These are phyloP conservation scores for Spiromastix sp. DNA, from an alignment of 2,329 filamentous ascomycete genomes.

Conservation along the genomic window DNA sequence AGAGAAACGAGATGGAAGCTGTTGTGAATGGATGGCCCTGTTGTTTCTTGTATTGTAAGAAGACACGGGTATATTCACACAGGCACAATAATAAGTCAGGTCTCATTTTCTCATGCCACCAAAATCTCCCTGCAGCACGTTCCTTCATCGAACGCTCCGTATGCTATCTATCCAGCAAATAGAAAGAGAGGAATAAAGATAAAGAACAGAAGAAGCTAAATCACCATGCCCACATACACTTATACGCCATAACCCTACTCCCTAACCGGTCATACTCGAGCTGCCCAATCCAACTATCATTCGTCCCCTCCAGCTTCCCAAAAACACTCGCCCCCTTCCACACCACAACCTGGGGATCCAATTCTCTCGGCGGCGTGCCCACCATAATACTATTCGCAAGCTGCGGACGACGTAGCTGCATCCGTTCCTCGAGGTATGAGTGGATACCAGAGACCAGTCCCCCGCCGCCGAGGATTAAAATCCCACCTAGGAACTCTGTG, in stretches of 20 bases:
- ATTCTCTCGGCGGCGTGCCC: slow-evolving; percentile 67
- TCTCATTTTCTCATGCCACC: too few species aligned
- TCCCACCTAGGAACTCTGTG: slow-evolving; percentile 76
- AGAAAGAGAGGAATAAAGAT: too few species aligned
- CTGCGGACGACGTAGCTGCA: slow-evolving; percentile 55
- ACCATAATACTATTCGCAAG: slow-evolving; percentile 58
- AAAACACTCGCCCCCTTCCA: slow-evolving; percentile 99
- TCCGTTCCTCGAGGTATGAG: slow-evolving; percentile 69
- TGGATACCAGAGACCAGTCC: slow-evolving; percentile 72
- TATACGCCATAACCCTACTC: slow-evolving; percentile 71
- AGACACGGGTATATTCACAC: too few species aligned
- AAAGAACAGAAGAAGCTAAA: slow-evolving; percentile 6
- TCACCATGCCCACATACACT: slow-evolving; percentile 55
- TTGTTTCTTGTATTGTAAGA: too few species aligned
- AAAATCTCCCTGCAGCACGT: too few species aligned
- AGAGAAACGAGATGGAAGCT: too few species aligned
- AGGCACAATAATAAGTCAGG: too few species aligned
- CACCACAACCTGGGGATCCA: slow-evolving; percentile 92
- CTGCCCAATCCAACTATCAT: slow-evolving; percentile 88
- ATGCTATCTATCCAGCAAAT: too few species aligned
- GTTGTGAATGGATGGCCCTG: too few species aligned
- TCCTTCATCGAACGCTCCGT: too few species aligned
- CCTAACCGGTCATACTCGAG: slow-evolving; percentile 84
- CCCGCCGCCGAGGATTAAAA: slow-evolving; percentile 83
- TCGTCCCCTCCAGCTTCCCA: slow-evolving; percentile 72